A percentile compares a stretch with the other conserved stretches of the same genome.
phyloP scores from a whole-genome alignment of 2,329 filamentous ascomycete genomes.

The Didymellaceae sp. region DNA sequence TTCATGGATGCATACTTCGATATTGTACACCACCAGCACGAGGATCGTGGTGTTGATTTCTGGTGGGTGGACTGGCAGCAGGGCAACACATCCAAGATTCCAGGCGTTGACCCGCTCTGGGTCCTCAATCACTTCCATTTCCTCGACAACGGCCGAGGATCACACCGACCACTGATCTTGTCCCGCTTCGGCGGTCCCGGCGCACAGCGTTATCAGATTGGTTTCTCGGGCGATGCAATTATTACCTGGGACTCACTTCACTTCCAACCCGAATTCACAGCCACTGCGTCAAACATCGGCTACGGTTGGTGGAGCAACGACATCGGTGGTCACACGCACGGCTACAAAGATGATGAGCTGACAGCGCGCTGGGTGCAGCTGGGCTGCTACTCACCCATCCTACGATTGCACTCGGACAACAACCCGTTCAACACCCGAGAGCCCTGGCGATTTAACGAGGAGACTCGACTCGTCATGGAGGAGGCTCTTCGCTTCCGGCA shows the following conservation, averaged over 20 bases:
- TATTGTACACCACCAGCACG: constrained; percentile 62
- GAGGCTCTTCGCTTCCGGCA: constrained; percentile 63
- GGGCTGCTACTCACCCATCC: constrained; percentile 66
- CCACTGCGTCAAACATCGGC: constrained; percentile 70
- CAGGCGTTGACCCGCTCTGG: constrained; percentile 68
- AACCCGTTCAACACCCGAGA: constrained; percentile 67
- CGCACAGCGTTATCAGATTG: constrained; percentile 68
- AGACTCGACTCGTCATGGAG: constrained; percentile 56
- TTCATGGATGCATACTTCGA: constrained; percentile 67
- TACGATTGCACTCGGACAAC: constrained; percentile 66
- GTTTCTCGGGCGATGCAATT: constrained; percentile 68
- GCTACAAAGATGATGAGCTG: constrained; percentile 64
- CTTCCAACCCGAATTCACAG: constrained; percentile 72
- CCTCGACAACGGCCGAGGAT: constrained; percentile 57
- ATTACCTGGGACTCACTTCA: constrained; percentile 66
- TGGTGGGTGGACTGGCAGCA: constrained; percentile 76
- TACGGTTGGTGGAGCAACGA: constrained; percentile 75
- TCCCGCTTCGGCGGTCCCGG: constrained; percentile 69
- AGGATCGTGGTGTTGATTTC: constrained; percentile 65
- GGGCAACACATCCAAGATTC: constrained; percentile 61
- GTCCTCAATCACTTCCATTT: constrained; percentile 70
- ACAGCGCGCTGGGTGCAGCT: constrained; percentile 67
- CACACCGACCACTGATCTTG: constrained; percentile 60
- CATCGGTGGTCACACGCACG: constrained; percentile 68
- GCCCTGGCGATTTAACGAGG: constrained; percentile 63